Evolutionary conservation across 495 filamentous ascomycete genomes (phyloP).

Genomic region (Penicillium bialowiezense): DNA sequence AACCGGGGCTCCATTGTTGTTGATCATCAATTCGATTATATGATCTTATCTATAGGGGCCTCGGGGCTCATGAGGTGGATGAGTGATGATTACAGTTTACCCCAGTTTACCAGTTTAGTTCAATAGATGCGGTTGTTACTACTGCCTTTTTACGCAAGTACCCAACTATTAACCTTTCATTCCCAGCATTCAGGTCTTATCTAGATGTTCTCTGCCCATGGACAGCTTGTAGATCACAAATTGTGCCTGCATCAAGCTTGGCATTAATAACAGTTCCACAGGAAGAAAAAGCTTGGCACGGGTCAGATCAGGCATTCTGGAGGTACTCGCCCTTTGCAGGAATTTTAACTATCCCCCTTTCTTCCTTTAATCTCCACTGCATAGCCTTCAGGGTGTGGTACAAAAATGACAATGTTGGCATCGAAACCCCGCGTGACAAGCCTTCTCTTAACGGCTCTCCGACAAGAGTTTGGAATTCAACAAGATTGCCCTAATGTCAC

Average conservation of each 20-base stretch:
- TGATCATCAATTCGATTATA: neutral
- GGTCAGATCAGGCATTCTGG: no score
- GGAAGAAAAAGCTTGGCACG: neutral
- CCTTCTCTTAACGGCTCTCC: constrained; percentile 52
- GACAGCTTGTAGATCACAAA: neutral
- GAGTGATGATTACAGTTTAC: neutral
- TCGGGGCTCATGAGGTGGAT: neutral
- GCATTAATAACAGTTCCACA: neutral
- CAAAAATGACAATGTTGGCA: constrained; percentile 42
- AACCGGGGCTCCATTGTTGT: constrained; percentile 2
- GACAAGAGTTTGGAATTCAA: constrained; percentile 52
- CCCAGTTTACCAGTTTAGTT: neutral
- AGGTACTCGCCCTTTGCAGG: no score
- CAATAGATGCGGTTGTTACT: neutral
- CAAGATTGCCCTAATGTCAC: no score
- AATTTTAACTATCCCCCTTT: no score
- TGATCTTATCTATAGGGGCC: neutral
- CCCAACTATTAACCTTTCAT: neutral
- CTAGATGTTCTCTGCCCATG: neutral
- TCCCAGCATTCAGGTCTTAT: neutral
- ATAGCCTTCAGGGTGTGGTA: constrained; percentile 42
- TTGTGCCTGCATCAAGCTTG: neutral
- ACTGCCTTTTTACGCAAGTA: no score
- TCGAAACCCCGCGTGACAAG: constrained; percentile 35
- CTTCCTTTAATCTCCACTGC: constrained; percentile 37